Base-by-base conservation (phyloP, 768 basidiomycete species). In the Thelephora aurantiotincta region DNA sequence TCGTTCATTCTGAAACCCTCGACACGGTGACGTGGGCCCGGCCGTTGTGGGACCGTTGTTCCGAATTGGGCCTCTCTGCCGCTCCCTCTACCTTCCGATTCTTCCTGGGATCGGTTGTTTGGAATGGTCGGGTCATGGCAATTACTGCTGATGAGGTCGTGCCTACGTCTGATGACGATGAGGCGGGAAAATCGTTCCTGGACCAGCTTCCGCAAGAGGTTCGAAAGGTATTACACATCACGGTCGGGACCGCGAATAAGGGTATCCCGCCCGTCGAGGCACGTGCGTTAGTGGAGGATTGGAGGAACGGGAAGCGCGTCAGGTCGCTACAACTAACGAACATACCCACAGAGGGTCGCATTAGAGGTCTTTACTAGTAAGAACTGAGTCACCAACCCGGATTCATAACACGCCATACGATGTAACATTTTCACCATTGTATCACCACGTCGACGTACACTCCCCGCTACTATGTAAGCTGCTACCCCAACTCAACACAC, bases 71-170 rank as follows among this genome's bases (percentile, higher is more conserved):
- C 30, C 49, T 56, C 11, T 57, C 62, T 20, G 50, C 54, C 23
- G 48, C 14, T 0, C 68, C 75, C 11, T 78, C 81, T 0, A 50
- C 75, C 47, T 86, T 89, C 62, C 63, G 65, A 18, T 78, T 83
- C 53, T 67, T 59, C 30, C 65, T 96, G 13, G 71, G 72, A 4
- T 61, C 70, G 45, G 61, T 94, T 11, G 63, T 92, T 11, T 91
- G 83, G 77, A 75, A 92, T 54, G 73, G 73, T 19, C 65, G 82
- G 23, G 75, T 90, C 6, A 90, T 97, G 87, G 82, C 85, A 2
- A 57, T 86, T 9, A 76, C 78, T 0, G 74, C 96, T 26, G 78
- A 80, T 1, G 68, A 77, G 43, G 50, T 96, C 11, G 57, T 75
- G 3, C 63, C 58, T 4, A 52, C 61, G 0, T 66, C 55, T 13